A percentile compares a stretch with the other conserved stretches of the same genome.
Evolutionary conservation across 2,329 filamentous ascomycete species (phyloP).

Genomic region (Pseudogymnoascus sp.): DNA sequence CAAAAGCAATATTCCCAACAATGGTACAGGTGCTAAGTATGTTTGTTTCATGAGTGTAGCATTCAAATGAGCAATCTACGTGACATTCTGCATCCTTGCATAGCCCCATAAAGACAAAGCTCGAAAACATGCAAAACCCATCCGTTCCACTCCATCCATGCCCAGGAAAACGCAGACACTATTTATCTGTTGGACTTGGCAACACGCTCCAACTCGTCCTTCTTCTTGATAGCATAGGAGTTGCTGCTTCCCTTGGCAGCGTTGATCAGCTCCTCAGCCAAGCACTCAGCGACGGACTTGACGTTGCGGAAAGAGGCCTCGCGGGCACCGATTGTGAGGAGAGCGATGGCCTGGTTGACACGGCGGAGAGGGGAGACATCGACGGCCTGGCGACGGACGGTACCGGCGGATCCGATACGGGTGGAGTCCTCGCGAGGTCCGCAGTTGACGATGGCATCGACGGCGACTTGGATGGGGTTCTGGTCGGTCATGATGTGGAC

Average conservation of each 20-base stretch:
- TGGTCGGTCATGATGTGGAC: slow-evolving; percentile 99
- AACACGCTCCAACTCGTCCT: slow-evolving; percentile 99
- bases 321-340: slow-evolving; percentile 97
- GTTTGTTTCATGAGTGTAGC: slow-evolving; percentile 18
- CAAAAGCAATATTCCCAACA: neutral
- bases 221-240: slow-evolving; percentile 99
- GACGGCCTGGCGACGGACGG: slow-evolving; percentile 98
- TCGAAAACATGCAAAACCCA: slow-evolving; percentile 20
- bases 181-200: slow-evolving; percentile 99
- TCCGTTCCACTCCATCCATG: slow-evolving; percentile 18
- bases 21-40: neutral
- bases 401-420: slow-evolving; percentile 98
- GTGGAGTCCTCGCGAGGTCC: slow-evolving; percentile 99
- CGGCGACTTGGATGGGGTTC: slow-evolving; percentile 99
- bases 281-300: slow-evolving; percentile 99
- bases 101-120: slow-evolving; percentile 27
- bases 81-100: slow-evolving; percentile 29
- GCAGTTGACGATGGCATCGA: slow-evolving; percentile 99
- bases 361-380: slow-evolving; percentile 99
- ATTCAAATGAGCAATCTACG: slow-evolving; percentile 26
- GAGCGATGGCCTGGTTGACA: slow-evolving; percentile 99
- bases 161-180: slow-evolving; percentile 26
- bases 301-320: slow-evolving; percentile 99
- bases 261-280: slow-evolving; percentile 99
- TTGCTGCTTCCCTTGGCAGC: slow-evolving; percentile 99